phyloP scores from a whole-genome alignment of 106 monocot species.

The Hemerocallis citrina region DNA sequence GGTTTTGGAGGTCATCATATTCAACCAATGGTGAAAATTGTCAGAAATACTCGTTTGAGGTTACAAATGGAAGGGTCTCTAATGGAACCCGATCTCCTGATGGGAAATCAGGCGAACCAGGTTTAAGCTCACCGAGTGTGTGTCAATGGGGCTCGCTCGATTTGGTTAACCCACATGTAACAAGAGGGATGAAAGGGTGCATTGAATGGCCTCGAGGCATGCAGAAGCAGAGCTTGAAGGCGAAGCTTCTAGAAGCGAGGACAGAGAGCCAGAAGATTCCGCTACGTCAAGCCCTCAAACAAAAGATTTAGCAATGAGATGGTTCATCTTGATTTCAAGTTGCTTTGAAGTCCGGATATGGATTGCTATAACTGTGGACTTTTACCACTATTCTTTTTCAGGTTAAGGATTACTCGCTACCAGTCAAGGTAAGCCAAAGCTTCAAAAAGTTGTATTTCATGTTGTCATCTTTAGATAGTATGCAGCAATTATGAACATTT shows the following conservation, averaged over 20 bases:
- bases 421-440: too few species aligned
- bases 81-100: slow-evolving; percentile 28
- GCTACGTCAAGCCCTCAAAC: slow-evolving; percentile 63
- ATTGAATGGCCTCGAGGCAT: slow-evolving; percentile 44
- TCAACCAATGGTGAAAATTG: slow-evolving; percentile 7
- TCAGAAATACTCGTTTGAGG: slow-evolving; percentile 17
- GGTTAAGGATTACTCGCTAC: too few species aligned
- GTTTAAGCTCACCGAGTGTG: slow-evolving; percentile 14
- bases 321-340: too few species aligned
- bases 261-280: slow-evolving; percentile 62
- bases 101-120: slow-evolving; percentile 8
- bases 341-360: too few species aligned
- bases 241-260: slow-evolving; percentile 66
- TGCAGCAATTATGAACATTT: too few species aligned
- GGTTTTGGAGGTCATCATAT: slow-evolving; percentile 62
- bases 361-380: too few species aligned
- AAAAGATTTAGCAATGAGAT: slow-evolving; percentile 51
- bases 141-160: slow-evolving; percentile 34
- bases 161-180: slow-evolving; percentile 26
- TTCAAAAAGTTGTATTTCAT: too few species aligned
- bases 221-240: slow-evolving; percentile 62
- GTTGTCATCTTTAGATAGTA: too few species aligned
- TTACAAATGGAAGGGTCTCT: slow-evolving; percentile 17
- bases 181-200: slow-evolving; percentile 35
- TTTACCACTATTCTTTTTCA: too few species aligned